phyloP scores from a whole-genome alignment of 129 eudicot genomes.

The Flaveria ramosissima region DNA sequence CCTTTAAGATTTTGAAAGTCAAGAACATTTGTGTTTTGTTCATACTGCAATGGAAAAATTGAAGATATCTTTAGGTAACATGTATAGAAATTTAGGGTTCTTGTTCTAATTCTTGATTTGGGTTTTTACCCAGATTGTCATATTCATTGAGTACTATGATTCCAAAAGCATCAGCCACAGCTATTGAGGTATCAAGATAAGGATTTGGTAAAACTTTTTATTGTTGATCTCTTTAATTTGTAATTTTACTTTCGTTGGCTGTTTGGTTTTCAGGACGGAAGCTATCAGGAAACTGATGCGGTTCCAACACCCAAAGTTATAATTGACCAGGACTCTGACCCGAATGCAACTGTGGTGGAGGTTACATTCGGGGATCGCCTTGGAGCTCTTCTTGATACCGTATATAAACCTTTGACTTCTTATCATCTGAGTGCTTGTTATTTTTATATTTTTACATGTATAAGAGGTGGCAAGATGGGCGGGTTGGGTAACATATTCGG shows the following conservation, averaged over 20 bases:
- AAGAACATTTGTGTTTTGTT: background rate
- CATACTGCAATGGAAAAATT: background rate
- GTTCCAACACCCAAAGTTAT: constrained; percentile 87
- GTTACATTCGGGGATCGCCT: constrained; percentile 95
- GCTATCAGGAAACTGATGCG: constrained; percentile 53
- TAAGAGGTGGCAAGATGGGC: constrained; percentile 9
- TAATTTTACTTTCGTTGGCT: background rate
- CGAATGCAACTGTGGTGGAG: constrained; percentile 85
- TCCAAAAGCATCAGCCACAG: constrained; percentile 69
- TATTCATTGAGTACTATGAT: constrained; percentile 43
- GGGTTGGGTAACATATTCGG: background rate
- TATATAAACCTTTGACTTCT: constrained; percentile 28
- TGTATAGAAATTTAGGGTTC: constrained; percentile 20
- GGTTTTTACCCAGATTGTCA: constrained; percentile 56
- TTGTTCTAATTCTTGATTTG: constrained; percentile 39
- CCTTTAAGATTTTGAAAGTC: background rate
- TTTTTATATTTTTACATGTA: background rate
- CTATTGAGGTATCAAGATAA: constrained; percentile 68
- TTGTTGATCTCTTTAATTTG: background rate
- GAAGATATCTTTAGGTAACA: background rate
- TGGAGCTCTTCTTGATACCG: constrained; percentile 96
- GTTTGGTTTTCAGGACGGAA: constrained; percentile 52
- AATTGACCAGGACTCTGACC: constrained; percentile 88
- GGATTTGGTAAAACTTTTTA: constrained; percentile 12
- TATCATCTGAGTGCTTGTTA: background rate